phyloP scores from a whole-genome alignment of 768 basidiomycete genomes.

The Termitomyces sp. region DNA sequence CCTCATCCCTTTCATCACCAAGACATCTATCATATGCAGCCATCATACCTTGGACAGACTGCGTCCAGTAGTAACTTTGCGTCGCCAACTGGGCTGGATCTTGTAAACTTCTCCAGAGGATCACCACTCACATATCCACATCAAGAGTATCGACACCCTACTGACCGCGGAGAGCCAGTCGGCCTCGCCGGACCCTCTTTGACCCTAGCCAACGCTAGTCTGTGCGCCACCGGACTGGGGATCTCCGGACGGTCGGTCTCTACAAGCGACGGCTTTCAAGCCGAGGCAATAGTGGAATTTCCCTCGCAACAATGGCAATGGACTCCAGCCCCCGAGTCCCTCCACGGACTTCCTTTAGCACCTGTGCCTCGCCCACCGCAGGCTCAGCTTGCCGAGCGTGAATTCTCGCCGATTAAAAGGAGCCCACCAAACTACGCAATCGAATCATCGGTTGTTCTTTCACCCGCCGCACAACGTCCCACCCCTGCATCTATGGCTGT shows the following conservation, averaged over 20 bases:
- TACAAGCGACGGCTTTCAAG: slow-evolving; percentile 20
- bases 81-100: slow-evolving; percentile 27
- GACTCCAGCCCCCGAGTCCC: slow-evolving; percentile 15
- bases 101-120: slow-evolving; percentile 44
- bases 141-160: slow-evolving; percentile 36
- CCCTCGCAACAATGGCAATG: slow-evolving; percentile 24
- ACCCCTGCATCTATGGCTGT: slow-evolving; percentile 45
- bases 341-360: slow-evolving; percentile 26
- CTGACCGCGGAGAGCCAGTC: slow-evolving; percentile 32
- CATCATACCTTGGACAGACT: slow-evolving; percentile 11
- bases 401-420: slow-evolving; percentile 24
- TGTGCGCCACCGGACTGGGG: slow-evolving; percentile 40
- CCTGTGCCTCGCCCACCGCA: slow-evolving; percentile 21
- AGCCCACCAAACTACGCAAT: slow-evolving; percentile 7
- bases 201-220: slow-evolving; percentile 25
- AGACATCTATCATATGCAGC: slow-evolving; percentile 21
- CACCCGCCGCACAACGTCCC: slow-evolving; percentile 35
- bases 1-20: slow-evolving; percentile 20
- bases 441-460: slow-evolving; percentile 21
- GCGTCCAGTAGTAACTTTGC: slow-evolving; percentile 25
- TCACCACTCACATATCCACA: slow-evolving; percentile 40
- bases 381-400: slow-evolving; percentile 14
- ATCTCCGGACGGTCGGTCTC: slow-evolving; percentile 29
- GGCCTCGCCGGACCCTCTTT: slow-evolving; percentile 23
- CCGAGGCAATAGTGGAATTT: slow-evolving; percentile 36